Conservation (phyloP, 2,329 filamentous ascomycete genomes). For the Trichoderma atroviride region DNA sequence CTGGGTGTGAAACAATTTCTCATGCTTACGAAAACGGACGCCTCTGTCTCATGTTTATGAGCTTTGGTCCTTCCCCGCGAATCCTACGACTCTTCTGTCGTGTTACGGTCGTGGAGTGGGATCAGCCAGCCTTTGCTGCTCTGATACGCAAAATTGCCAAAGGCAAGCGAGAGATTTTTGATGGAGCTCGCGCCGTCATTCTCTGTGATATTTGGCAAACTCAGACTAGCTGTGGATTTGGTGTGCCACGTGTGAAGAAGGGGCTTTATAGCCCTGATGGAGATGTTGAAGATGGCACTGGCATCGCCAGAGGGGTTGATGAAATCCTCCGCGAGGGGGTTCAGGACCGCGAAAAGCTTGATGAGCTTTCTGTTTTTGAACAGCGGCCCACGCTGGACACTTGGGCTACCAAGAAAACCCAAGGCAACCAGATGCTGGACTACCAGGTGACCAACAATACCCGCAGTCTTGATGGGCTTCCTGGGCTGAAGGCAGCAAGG, state of each 20-base stretch:
- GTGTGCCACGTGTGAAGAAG: constrained; percentile 58
- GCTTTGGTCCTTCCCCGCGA: constrained; percentile 60
- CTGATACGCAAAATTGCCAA: constrained; percentile 49
- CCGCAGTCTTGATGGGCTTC: constrained; percentile 60
- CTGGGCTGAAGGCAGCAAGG: constrained; percentile 58
- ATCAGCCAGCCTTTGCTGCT: constrained; percentile 51
- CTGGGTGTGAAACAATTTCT: constrained; percentile 74
- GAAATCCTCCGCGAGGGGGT: constrained; percentile 35
- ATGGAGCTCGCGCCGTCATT: constrained; percentile 62
- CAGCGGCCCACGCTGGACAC: constrained; percentile 59
- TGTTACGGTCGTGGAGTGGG: constrained; percentile 62
- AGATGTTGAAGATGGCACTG: constrained; percentile 20
- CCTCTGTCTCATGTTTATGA: constrained; percentile 74
- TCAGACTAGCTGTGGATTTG: constrained; percentile 69
- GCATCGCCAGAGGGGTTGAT: constrained; percentile 27
- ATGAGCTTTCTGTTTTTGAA: constrained; percentile 49
- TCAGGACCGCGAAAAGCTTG: constrained; percentile 32
- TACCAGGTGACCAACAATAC: constrained; percentile 62
- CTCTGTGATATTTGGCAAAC: constrained; percentile 64
- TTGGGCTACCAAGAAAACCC: constrained; percentile 52
- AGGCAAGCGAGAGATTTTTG: constrained; percentile 43
- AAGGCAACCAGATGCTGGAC: constrained; percentile 52
- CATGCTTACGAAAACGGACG: constrained; percentile 78
- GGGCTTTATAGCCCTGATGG: constrained; percentile 41
- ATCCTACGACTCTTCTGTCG: constrained; percentile 68